Base-by-base conservation (phyloP, 768 basidiomycete species). In the Termitomyces heimii region DNA sequence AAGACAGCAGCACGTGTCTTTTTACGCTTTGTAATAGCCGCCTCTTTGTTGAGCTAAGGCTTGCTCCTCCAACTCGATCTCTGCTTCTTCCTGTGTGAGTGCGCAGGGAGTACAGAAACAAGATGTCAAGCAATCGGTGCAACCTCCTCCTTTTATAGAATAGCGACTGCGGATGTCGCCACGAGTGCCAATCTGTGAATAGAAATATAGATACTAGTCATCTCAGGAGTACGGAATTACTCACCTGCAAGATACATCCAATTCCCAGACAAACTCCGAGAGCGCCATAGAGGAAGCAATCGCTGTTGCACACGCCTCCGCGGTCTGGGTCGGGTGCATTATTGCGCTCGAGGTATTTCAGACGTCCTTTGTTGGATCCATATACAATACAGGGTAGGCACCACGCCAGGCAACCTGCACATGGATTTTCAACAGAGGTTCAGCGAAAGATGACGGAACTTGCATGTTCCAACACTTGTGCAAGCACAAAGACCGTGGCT, bases 101-200 rank as follows among this genome's bases (percentile, higher is more conserved):
- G 70, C 73, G 58, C 79, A 81, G 5, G 78, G 69, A 0, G 47
- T 54, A 63, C 77, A 80, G 60, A 65, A 79, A 31, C 57, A 70
- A 5, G 70, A 57, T 5, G 66, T 44, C 18, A 52, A 54, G 48
- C 71, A 77, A 60, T 78, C 77, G 3, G 63, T 65, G 45, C 64
- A 60, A 3, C 58, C 49, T 24, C 63, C 66, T 29, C 79, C 79
- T 13, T 65, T 62, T 52, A 80, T 76, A 28, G 54, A 54, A 57
- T 77, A 76, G 37, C 77, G 73, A 1, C 34, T 22, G 44, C 78
- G 74, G 45, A 72, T 53, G 18, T 63, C 31, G 3, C 48, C 53
- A 34, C 29, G 42, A 14, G 14, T 31, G 5, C n/a, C n/a, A n/a
- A n/a, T n/a, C n/a, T n/a, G n/a, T n/a, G n/a, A n/a, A n/a, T n/a